These are phyloP conservation scores for Musa balbisiana DNA, from an alignment of 202 grass and related monocot genomes.

Conservation along the genomic window DNA sequence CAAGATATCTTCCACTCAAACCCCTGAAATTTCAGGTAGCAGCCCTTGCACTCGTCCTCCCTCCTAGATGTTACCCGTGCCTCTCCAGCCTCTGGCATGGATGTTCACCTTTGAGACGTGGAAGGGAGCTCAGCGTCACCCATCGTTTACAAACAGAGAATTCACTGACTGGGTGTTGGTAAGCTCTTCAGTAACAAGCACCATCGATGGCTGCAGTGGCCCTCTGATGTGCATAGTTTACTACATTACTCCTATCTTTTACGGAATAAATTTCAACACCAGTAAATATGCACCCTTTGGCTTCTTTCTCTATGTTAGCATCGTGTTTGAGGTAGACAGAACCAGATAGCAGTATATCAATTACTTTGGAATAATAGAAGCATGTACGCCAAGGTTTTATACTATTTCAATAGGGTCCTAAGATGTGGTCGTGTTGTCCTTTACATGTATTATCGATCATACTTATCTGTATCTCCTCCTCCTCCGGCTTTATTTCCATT, in stretches of 20 bases:
- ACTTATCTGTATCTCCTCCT: too few species aligned
- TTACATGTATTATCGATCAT: too few species aligned
- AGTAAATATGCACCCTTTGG: slow-evolving; percentile 57
- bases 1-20: slow-evolving; percentile 48
- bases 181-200: slow-evolving; percentile 53
- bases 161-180: slow-evolving; percentile 41
- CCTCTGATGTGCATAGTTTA: slow-evolving; percentile 66
- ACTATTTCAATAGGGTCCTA: too few species aligned
- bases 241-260: slow-evolving; percentile 50
- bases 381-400: too few species aligned
- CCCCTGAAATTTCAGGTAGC: slow-evolving; percentile 63
- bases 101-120: slow-evolving; percentile 71
- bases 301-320: slow-evolving; percentile 80
- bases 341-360: slow-evolving; percentile 33
- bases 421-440: too few species aligned
- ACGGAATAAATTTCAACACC: slow-evolving; percentile 75
- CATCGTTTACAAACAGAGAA: slow-evolving; percentile 46
- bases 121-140: slow-evolving; percentile 38
- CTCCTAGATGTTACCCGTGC: slow-evolving; percentile 57
- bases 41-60: slow-evolving; percentile 26
- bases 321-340: slow-evolving; percentile 74
- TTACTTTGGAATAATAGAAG: too few species aligned
- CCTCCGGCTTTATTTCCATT: too few species aligned
- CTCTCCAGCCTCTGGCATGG: slow-evolving; percentile 61
- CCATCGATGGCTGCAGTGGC: slow-evolving; percentile 68